These are phyloP conservation scores for Euphorbia pulcherrima DNA, from an alignment of 345 rosid genomes.

Conservation along the genomic window DNA sequence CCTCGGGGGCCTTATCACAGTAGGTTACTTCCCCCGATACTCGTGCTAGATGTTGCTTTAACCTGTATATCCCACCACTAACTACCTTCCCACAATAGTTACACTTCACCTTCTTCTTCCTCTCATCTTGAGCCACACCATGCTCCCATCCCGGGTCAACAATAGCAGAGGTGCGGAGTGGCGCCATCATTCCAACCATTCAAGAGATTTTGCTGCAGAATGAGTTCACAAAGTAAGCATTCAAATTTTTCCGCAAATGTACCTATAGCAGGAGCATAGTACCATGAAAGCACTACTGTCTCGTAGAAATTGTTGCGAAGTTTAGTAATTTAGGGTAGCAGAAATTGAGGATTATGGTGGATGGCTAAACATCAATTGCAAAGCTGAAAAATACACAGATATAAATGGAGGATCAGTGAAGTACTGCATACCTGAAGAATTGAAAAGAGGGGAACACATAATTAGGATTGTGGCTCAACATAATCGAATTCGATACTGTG, in stretches of 20 bases:
- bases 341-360: background rate
- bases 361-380: background rate
- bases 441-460: background rate
- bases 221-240: background rate
- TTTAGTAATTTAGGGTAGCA: background rate
- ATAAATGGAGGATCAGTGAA: background rate
- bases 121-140: conserved; percentile 71
- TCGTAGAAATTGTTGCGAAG: background rate
- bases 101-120: conserved; percentile 77
- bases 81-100: conserved; percentile 80
- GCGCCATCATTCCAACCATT: conserved; percentile 58
- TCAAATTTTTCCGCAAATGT: background rate
- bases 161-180: conserved; percentile 48
- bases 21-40: conserved; percentile 75
- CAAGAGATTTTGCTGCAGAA: conserved; percentile 1
- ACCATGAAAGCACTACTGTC: background rate
- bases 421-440: conserved; percentile 7
- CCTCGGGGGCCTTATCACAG: conserved; percentile 70
- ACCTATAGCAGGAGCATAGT: background rate
- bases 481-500: background rate
- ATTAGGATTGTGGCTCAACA: background rate
- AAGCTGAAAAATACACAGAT: background rate
- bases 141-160: conserved; percentile 88
- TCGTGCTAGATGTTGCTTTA: conserved; percentile 76
- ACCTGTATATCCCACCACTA: conserved; percentile 70